A percentile compares a stretch with the other conserved stretches of the same genome.
Conservation (phyloP, 805 yeast genomes). For the Starmerella kuoi region DNA sequence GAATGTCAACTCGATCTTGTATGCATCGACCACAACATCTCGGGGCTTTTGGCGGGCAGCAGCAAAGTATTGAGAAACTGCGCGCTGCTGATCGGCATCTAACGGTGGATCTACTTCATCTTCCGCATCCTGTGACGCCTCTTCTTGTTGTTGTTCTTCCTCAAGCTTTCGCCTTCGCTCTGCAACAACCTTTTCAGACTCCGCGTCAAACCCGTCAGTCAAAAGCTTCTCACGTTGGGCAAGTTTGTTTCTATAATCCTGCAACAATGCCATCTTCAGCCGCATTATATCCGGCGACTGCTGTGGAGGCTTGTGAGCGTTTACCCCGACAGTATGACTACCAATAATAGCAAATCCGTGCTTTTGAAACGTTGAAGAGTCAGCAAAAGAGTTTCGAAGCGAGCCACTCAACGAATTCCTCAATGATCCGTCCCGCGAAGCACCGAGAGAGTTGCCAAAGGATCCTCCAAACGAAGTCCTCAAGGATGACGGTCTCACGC, state of each 20-base stretch:
- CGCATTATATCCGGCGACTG: conserved; percentile 5
- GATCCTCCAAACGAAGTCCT: not conserved
- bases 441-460: not conserved
- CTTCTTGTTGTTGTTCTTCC: not conserved
- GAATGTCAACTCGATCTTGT: conserved; percentile 51
- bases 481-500: no score
- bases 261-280: conserved; percentile 6
- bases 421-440: not conserved
- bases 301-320: not conserved
- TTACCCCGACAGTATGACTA: not conserved
- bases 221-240: conserved; percentile 11
- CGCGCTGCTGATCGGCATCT: conserved; percentile 2
- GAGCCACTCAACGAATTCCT: not conserved
- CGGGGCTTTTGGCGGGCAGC: conserved; percentile 51
- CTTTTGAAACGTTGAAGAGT: not conserved
- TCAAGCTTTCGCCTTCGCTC: conserved; percentile 1
- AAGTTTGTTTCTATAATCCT: conserved; percentile 3
- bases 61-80: conserved; percentile 52
- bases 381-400: not conserved
- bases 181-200: not conserved
- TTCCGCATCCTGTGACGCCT: not conserved
- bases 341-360: conserved; percentile 12
- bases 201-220: conserved; percentile 5
- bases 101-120: not conserved
- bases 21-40: conserved; percentile 64